Evolutionary conservation across 139 green algal species (phyloP).

Genomic region (Volvox africanus): DNA sequence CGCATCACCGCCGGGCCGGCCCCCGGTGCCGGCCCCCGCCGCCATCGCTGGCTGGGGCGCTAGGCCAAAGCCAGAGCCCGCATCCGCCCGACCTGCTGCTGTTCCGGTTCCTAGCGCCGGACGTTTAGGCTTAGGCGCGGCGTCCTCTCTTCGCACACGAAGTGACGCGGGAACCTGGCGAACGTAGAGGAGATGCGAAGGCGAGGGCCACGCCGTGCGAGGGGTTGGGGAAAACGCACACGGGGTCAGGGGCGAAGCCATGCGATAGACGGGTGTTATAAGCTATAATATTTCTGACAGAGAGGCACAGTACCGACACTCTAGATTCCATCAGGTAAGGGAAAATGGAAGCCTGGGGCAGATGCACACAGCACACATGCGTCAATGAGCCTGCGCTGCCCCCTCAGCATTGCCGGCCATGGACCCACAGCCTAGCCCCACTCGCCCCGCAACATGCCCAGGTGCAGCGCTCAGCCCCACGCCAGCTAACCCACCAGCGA

Average conservation of each 20-base stretch:
- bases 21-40: conserved; percentile 5
- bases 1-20: conserved; percentile 6
- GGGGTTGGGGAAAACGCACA: background rate
- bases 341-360: too few relatives aligned
- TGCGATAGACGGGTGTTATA: background rate
- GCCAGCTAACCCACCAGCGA: conserved; percentile 50
- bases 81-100: background rate
- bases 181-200: background rate
- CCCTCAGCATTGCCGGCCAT: too few relatives aligned
- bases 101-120: background rate
- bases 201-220: background rate
- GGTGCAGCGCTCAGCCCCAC: too few relatives aligned
- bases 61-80: conserved; percentile 69
- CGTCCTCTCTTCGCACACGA: conserved; percentile 69
- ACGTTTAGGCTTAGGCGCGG: conserved; percentile 40
- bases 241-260: background rate
- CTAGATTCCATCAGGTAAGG: too few relatives aligned
- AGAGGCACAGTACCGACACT: too few relatives aligned
- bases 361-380: too few relatives aligned
- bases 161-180: conserved; percentile 82
- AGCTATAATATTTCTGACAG: too few relatives aligned
- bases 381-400: too few relatives aligned
- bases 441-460: too few relatives aligned
- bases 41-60: conserved; percentile 49
- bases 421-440: too few relatives aligned